Conservation (phyloP, 768 basidiomycete species). For the Ramaria sp. region DNA sequence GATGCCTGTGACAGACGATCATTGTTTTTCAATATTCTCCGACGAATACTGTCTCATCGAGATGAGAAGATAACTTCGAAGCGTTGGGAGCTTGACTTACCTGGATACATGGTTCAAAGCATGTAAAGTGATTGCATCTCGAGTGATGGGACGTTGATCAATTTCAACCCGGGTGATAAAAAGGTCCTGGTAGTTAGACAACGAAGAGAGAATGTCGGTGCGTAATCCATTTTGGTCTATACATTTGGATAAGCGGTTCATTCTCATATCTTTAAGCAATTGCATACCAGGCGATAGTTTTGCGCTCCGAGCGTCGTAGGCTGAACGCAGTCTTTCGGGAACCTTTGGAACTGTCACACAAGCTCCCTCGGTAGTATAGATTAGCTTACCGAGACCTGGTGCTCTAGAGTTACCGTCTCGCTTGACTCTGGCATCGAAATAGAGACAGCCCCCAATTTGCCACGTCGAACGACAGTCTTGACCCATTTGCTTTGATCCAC, state of each 20-base stretch:
- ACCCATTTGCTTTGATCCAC: conserved; percentile 53
- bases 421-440: conserved; percentile 34
- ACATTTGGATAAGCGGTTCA: not conserved
- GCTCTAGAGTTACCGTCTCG: conserved; percentile 18
- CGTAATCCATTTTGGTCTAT: conserved; percentile 46
- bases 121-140: conserved; percentile 70
- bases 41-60: conserved; percentile 63
- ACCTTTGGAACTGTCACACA: conserved; percentile 27
- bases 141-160: conserved; percentile 47
- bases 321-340: conserved; percentile 40
- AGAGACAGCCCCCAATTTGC: conserved; percentile 48
- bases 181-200: conserved; percentile 65
- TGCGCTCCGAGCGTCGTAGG: conserved; percentile 43
- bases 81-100: conserved; percentile 31
- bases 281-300: conserved; percentile 42
- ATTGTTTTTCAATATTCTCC: conserved; percentile 85
- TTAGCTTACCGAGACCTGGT: conserved; percentile 16
- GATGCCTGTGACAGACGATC: conserved; percentile 71
- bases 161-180: conserved; percentile 59
- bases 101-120: conserved; percentile 83
- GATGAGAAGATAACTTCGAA: not conserved
- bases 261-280: conserved; percentile 6
- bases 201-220: conserved; percentile 52
- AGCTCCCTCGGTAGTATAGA: conserved; percentile 9
- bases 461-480: conserved; percentile 32